These are phyloP conservation scores for Trametes hirsuta DNA, from an alignment of 1,284 basidiomycete species.

Conservation along the genomic window DNA sequence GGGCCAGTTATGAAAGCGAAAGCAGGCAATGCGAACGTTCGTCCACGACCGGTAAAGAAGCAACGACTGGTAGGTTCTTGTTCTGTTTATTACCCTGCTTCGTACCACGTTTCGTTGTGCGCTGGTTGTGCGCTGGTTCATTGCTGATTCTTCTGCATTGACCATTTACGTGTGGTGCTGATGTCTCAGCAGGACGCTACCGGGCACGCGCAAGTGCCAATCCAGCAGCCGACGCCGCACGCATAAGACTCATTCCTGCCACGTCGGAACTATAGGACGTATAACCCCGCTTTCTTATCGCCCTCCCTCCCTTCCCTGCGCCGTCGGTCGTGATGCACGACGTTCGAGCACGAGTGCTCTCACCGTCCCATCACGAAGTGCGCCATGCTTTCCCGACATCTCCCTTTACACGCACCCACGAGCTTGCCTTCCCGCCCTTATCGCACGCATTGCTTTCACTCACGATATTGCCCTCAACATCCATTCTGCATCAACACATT, in stretches of 20 bases:
- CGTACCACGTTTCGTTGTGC: neutral
- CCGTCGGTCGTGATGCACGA: too few species aligned
- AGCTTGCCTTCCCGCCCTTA: too few species aligned
- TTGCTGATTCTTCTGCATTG: neutral
- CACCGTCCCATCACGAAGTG: too few species aligned
- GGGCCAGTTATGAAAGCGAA: constrained; percentile 45
- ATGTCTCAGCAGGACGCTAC: constrained; percentile 38
- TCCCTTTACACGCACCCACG: too few species aligned
- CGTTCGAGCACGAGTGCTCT: too few species aligned
- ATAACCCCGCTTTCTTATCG: neutral
- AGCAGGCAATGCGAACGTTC: constrained; percentile 48
- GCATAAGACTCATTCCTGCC: neutral
- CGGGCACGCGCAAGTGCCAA: constrained; percentile 44
- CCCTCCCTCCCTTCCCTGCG: neutral
- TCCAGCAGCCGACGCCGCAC: constrained; percentile 52
- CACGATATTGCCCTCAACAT: too few species aligned
- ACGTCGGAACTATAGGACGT: too few species aligned
- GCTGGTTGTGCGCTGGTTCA: constrained; percentile 30
- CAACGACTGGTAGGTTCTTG: constrained; percentile 64
- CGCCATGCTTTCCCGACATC: too few species aligned
- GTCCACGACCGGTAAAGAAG: constrained; percentile 76
- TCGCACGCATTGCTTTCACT: too few species aligned
- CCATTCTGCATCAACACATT: neutral
- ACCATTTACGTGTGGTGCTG: neutral
- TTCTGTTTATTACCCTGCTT: neutral